A percentile compares a stretch with the other conserved stretches of the same genome.
Conservation (phyloP, 345 rosid genomes). For the Iberis pinnata region DNA sequence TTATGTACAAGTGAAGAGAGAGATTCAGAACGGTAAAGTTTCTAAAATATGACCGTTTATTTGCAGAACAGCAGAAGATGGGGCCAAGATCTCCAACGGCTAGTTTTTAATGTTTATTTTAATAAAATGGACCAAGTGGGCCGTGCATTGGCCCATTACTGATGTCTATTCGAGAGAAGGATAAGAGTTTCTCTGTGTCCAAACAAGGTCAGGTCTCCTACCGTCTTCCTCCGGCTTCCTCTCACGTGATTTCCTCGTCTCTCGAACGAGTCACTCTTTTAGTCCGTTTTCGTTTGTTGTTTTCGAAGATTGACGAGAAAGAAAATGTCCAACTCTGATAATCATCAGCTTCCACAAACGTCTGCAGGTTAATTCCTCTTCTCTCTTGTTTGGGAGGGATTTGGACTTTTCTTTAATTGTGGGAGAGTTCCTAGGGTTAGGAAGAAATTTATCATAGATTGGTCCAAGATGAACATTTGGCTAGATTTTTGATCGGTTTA, state of each 20-base stretch:
- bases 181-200: slow-evolving; percentile 15
- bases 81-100: slow-evolving; percentile 29
- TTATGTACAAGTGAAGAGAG: slow-evolving; percentile 21
- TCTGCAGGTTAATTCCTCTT: slow-evolving; percentile 15
- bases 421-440: slow-evolving; percentile 8
- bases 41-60: slow-evolving; percentile 35
- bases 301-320: neutral
- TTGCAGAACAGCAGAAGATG: too few species aligned
- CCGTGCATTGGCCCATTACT: neutral
- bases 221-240: slow-evolving; percentile 16
- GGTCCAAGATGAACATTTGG: neutral
- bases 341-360: slow-evolving; percentile 22
- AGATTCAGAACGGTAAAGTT: slow-evolving; percentile 12
- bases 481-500: neutral
- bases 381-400: too few species aligned
- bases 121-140: slow-evolving; percentile 13
- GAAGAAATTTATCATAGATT: slow-evolving; percentile 13
- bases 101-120: neutral
- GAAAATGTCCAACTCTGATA: slow-evolving; percentile 15
- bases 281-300: slow-evolving; percentile 13
- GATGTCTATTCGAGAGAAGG: neutral
- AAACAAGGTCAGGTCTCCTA: slow-evolving; percentile 11
- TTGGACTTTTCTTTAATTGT: neutral
- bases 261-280: slow-evolving; percentile 15
- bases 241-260: too few species aligned